These are phyloP conservation scores for Trichoderma breve DNA, from an alignment of 2,329 filamentous ascomycete species.

Conservation along the genomic window DNA sequence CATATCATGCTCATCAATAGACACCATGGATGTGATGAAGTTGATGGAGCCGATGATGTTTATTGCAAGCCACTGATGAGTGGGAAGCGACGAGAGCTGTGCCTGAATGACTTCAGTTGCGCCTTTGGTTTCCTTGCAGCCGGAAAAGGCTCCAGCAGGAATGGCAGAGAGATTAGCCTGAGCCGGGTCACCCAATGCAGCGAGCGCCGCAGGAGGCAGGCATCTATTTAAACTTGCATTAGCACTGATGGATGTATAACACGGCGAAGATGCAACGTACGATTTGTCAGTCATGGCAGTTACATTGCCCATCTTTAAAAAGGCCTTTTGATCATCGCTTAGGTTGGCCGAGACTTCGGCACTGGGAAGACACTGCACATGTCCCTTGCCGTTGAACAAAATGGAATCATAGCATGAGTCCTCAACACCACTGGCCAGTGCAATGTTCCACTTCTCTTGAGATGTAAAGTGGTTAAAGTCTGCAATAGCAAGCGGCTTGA, in stretches of 20 bases:
- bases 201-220: neutral
- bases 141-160: constrained; percentile 43
- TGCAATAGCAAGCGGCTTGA: constrained; percentile 50
- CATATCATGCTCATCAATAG: constrained; percentile 53
- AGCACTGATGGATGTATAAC: neutral
- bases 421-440: constrained; percentile 45
- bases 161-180: constrained; percentile 30
- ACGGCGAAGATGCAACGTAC: constrained; percentile 25
- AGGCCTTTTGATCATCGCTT: constrained; percentile 31
- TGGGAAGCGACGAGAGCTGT: neutral
- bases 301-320: constrained; percentile 31
- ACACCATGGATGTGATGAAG: constrained; percentile 43
- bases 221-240: neutral
- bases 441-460: constrained; percentile 44
- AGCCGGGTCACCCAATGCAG: neutral
- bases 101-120: constrained; percentile 44
- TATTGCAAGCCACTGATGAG: constrained; percentile 48
- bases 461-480: constrained; percentile 58
- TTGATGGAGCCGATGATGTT: constrained; percentile 54
- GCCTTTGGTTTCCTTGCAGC: constrained; percentile 48
- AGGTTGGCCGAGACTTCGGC: constrained; percentile 43
- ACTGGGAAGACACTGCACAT: constrained; percentile 49
- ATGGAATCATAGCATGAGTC: constrained; percentile 59
- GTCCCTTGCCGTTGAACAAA: constrained; percentile 61
- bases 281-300: constrained; percentile 42